Conservation (phyloP, 1,284 basidiomycete species). For the Volvariella volvacea region DNA sequence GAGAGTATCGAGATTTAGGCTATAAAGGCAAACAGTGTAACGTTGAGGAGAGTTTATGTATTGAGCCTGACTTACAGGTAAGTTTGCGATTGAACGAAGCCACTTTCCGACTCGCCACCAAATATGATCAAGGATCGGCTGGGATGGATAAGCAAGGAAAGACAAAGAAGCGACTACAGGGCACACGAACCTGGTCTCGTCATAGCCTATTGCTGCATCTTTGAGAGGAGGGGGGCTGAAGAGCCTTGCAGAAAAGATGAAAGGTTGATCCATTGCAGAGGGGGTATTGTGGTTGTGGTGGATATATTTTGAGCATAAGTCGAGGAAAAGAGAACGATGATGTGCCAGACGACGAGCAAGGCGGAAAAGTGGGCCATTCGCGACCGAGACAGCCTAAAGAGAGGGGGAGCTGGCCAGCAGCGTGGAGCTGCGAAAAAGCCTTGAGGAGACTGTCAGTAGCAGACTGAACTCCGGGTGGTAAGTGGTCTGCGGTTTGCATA, state of each 20-base stretch:
- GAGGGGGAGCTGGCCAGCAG: constrained; percentile 10
- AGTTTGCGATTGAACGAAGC: constrained; percentile 56
- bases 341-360: constrained; percentile 14
- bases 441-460: constrained; percentile 1
- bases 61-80: constrained; percentile 45
- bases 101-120: constrained; percentile 64
- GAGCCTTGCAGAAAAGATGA: constrained; percentile 46
- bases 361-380: constrained; percentile 18
- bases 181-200: constrained; percentile 29
- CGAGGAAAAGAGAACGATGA: constrained; percentile 15
- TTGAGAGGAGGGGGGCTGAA: constrained; percentile 52
- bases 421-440: constrained; percentile 1
- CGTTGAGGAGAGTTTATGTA: constrained; percentile 1
- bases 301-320: constrained; percentile 29
- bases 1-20: constrained; percentile 52
- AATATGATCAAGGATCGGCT: constrained; percentile 62
- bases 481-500: constrained; percentile 1
- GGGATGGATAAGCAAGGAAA: constrained; percentile 12
- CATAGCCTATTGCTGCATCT: constrained; percentile 65
- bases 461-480: neutral
- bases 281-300: constrained; percentile 34
- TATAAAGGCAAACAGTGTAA: constrained; percentile 18
- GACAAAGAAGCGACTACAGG: constrained; percentile 4
- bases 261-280: constrained; percentile 72
- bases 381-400: constrained; percentile 7